Evolutionary conservation across 2,329 filamentous ascomycete species (phyloP), one percentile per base, ranked within the genome.

Genomic region (Fusarium pseudograminearum): DNA sequence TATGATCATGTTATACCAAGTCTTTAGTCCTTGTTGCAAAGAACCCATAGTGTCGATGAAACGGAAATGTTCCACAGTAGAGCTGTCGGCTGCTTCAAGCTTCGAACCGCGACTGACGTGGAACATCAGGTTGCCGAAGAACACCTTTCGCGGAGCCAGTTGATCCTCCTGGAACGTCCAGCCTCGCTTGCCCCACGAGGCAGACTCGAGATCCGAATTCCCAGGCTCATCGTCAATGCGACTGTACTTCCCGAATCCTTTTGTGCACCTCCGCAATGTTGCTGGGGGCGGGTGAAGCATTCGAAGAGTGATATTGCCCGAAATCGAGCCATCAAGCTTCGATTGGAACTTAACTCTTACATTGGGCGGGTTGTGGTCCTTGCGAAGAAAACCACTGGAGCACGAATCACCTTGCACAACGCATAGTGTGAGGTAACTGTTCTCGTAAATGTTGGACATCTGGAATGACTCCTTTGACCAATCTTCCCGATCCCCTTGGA

Each of bases 51-150:
- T 4, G 1, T 53, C 5, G 2, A 42, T 0, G 4, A 33, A 53
- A 0, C n/a, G 20, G 1, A 0, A 10, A 8, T 33, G 20, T 1
- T 2, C 14, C 5, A 44, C 4, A 1, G 1, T 3, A 2, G 50
- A 4, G 3, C 36, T 2, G 5, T 44, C 50, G 1, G 50, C 50
- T 33, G 38, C 36, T 42, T 53, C 36, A 2, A 53, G 11, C 1
- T 30, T 0, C 0, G 28, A 31, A 0, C 5, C 51, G 0, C 7
- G 20, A n/a, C 28, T 54, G 2, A 33, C 38, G 3, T 53, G 51
- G 2, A 53, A 53, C 8, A 33, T 34, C 0, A 53, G 0, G 1
- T 44, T 53, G 0, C 38, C 51, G 0, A 53, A 53, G 12, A 33
- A 34, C 8, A 48, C 30, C 3, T 48, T 48, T 3, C 46, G 38